Percentiles rank a stretch among this genome's conserved stretches.
These are phyloP conservation scores for Protomyces lactucae-debilis DNA, from an alignment of 1,139 yeast species.

Conservation along the genomic window DNA sequence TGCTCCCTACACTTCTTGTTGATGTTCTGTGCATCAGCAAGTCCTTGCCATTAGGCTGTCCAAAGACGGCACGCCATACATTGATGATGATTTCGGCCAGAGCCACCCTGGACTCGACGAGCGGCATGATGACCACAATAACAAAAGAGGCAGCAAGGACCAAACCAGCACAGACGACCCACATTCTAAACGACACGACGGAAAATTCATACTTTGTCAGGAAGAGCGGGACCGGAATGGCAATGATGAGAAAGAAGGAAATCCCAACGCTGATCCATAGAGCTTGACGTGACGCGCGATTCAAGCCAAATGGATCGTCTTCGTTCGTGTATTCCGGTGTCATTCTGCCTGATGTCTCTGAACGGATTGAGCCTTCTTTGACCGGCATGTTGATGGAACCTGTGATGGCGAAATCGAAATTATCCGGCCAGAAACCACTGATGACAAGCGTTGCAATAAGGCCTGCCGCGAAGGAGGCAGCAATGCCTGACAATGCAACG, in stretches of 20 bases:
- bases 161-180: neutral
- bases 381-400: conserved; percentile 35
- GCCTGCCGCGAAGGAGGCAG: conserved; percentile 37
- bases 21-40: too few relatives aligned
- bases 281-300: neutral
- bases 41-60: too few relatives aligned
- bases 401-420: conserved; percentile 42
- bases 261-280: neutral
- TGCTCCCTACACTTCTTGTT: too few relatives aligned
- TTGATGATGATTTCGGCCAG: neutral
- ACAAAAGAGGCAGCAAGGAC: neutral
- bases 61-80: neutral
- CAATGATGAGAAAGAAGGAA: neutral
- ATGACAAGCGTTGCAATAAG: conserved; percentile 6
- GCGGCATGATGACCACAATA: neutral
- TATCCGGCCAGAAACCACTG: conserved; percentile 40
- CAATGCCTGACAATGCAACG: conserved; percentile 43
- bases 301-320: neutral
- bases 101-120: neutral
- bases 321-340: neutral
- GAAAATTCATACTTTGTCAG: neutral
- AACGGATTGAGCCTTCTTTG: neutral
- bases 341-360: neutral
- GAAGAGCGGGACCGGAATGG: neutral
- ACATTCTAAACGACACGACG: neutral